These are phyloP conservation scores for Yamadazyma siamensis DNA, from an alignment of 1,139 yeast genomes.

Conservation along the genomic window DNA sequence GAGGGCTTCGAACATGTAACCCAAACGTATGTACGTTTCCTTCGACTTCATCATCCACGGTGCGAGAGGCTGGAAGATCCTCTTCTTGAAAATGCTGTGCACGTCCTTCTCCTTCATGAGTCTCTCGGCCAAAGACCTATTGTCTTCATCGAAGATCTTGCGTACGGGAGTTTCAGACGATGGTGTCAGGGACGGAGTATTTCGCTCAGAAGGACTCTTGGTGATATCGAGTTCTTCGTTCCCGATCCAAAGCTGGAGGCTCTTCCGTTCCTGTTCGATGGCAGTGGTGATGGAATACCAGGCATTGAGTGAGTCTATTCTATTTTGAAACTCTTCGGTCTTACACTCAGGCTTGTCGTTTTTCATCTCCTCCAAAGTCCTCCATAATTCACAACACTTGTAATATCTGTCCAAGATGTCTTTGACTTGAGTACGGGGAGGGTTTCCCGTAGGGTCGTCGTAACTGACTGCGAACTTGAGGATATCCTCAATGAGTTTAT, in stretches of 20 bases:
- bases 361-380: constrained; percentile 73
- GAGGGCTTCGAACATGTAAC: constrained; percentile 60
- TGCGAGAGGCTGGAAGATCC: constrained; percentile 58
- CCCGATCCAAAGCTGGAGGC: constrained; percentile 71
- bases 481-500: constrained; percentile 69
- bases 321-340: constrained; percentile 58
- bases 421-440: constrained; percentile 50
- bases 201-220: constrained; percentile 26
- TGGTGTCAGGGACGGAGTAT: constrained; percentile 22
- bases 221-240: constrained; percentile 70
- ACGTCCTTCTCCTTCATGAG: constrained; percentile 85
- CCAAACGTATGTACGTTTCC: constrained; percentile 61
- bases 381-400: constrained; percentile 75
- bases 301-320: constrained; percentile 76
- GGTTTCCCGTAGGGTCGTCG: constrained; percentile 25
- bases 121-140: constrained; percentile 74
- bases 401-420: constrained; percentile 60
- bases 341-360: constrained; percentile 73
- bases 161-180: constrained; percentile 27
- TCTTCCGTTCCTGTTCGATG: constrained; percentile 54
- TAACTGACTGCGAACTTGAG: constrained; percentile 55
- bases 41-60: constrained; percentile 81
- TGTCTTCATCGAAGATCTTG: constrained; percentile 54
- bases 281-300: constrained; percentile 80
- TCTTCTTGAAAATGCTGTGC: constrained; percentile 57